Base-by-base conservation (phyloP, 768 basidiomycete genomes). In the Tubosaeta sp. region DNA sequence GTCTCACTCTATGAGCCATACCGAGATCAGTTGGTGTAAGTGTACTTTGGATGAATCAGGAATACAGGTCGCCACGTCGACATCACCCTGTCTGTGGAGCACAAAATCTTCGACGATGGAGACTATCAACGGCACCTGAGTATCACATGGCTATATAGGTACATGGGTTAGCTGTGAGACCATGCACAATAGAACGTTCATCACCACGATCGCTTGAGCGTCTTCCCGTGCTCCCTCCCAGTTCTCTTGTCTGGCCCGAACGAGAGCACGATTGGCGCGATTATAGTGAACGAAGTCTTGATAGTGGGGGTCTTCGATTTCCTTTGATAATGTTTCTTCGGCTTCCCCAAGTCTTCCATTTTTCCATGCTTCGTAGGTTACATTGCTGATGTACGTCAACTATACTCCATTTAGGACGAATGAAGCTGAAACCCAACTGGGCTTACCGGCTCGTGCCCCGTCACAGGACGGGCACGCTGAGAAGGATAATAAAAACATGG, bases 231-330 rank as follows among this genome's bases (percentile, higher is more conserved):
- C 60, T 4, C 26, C 52, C 1, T 2, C 6, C 43, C 48, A 52
- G 13, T 62, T 29, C 25, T 29, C 9, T 3, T 1, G 54, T 13
- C 46, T 45, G 2, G 22, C n/a, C 12, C 61, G 60, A 42, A 62
- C 41, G 17, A 62, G 43, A 14, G 61, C 50, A 37, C 60, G 61
- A n/a, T 56, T 62, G 11, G 48, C 60, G 17, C 34, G 46, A 6
- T 31, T 10, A 45, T 62, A 57, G 35, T 7, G 35, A 37, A 37
- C 4, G n/a, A 37, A 37, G 8, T 37, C 35, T 9, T 9, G 35
- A 9, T 17, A 37, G 8, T 8, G 35, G 8, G n/a, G 1, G 10
- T 52, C 47, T 39, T 34, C 29, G n/a, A 62, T 59, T 41, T 62
- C 58, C 31, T 31, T 50, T 1, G 53, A 51, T 19, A 62, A 31